Evolutionary conservation across 768 basidiomycete species (phyloP).

Genomic region (Podaxis pistillaris): DNA sequence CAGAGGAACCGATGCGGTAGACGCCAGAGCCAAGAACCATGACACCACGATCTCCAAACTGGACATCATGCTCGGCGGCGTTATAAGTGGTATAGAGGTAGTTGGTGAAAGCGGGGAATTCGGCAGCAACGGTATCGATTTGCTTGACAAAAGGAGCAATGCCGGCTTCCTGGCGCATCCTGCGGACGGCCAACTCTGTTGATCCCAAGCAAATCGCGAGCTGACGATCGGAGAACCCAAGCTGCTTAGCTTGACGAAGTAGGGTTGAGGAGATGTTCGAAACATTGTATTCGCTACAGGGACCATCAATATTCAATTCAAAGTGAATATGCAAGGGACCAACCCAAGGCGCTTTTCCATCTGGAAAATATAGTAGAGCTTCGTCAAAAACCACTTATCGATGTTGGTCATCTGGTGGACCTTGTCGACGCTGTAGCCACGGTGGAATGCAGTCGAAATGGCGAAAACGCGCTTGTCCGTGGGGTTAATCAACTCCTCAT

Average conservation of each 20-base stretch:
- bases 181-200: conserved; percentile 90
- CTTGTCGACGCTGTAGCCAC: conserved; percentile 92
- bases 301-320: background rate
- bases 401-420: conserved; percentile 98
- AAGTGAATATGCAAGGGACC: conserved; percentile 27
- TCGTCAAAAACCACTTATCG: conserved; percentile 97
- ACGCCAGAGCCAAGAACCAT: conserved; percentile 99
- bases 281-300: conserved; percentile 56
- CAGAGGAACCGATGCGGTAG: conserved; percentile 97
- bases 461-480: conserved; percentile 98
- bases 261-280: conserved; percentile 59
- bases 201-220: conserved; percentile 81
- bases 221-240: conserved; percentile 95
- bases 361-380: conserved; percentile 77
- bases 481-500: conserved; percentile 90
- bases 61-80: conserved; percentile 89
- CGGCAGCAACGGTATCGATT: conserved; percentile 98
- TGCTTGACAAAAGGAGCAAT: conserved; percentile 95
- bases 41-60: conserved; percentile 88
- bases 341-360: conserved; percentile 80
- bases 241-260: conserved; percentile 84
- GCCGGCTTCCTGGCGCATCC: conserved; percentile 78
- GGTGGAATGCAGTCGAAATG: conserved; percentile 90
- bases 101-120: conserved; percentile 98
- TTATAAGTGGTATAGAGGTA: conserved; percentile 99